These are phyloP conservation scores for Chrysanthemum lavandulifolium DNA, from an alignment of 129 eudicot species.

Conservation along the genomic window DNA sequence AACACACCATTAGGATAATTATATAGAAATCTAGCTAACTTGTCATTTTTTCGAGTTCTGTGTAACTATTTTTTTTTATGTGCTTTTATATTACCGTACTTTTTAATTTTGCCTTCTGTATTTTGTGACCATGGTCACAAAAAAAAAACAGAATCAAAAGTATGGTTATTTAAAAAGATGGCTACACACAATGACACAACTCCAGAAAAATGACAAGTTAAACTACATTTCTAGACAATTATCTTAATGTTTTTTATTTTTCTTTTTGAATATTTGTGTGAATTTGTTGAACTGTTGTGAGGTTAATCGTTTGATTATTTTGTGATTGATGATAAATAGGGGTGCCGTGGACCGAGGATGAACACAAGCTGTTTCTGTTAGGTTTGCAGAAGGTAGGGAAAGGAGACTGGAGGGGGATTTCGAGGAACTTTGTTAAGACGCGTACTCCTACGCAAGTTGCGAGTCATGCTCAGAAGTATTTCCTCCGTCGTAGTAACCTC, in stretches of 20 bases:
- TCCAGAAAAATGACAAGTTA: no score
- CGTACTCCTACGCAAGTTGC: conserved; percentile 97
- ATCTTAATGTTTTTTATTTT: neutral
- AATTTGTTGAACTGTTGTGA: neutral
- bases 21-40: neutral
- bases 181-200: neutral
- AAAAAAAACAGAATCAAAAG: no score
- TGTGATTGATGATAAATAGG: conserved; percentile 39
- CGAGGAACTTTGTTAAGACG: conserved; percentile 77
- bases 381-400: conserved; percentile 86
- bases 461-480: conserved; percentile 96
- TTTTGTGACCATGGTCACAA: neutral
- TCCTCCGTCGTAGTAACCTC: conserved; percentile 74
- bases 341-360: conserved; percentile 97
- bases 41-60: no score
- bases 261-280: neutral
- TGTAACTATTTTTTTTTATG: no score
- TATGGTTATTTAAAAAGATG: neutral
- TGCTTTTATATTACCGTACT: no score
- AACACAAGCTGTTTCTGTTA: conserved; percentile 79
- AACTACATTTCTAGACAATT: no score
- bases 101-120: no score
- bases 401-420: conserved; percentile 97
- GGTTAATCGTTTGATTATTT: conserved; percentile 2
- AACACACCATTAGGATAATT: neutral